phyloP scores from a whole-genome alignment of 202 grass and related monocot species.

The Panicum virgatum region DNA sequence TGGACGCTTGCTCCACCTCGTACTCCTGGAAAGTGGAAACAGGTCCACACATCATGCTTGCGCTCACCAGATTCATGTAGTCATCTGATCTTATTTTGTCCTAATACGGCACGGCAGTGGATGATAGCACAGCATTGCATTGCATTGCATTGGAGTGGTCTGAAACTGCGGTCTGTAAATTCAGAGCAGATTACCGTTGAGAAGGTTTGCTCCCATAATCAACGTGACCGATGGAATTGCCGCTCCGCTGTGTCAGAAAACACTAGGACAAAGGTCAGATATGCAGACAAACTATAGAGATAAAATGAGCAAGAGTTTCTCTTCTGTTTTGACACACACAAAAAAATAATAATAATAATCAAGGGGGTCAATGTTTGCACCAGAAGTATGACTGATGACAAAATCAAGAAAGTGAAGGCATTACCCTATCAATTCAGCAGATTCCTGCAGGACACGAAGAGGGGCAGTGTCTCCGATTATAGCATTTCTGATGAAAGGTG shows the following conservation, averaged over 20 bases:
- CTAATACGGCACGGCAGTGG: too few species aligned
- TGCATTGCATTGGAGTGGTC: background rate
- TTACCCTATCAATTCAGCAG: slow-evolving; percentile 78
- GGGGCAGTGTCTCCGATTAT: slow-evolving; percentile 65
- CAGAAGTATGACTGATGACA: background rate
- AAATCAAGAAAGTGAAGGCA: background rate
- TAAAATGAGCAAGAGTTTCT: background rate
- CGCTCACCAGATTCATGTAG: background rate
- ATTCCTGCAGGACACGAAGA: slow-evolving; percentile 77
- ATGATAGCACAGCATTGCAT: background rate
- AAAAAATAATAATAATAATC: too few species aligned
- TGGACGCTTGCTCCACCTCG: slow-evolving; percentile 50
- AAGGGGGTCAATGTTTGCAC: background rate
- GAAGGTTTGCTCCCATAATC: slow-evolving; percentile 95
- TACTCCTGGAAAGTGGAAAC: slow-evolving; percentile 60
- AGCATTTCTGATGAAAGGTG: slow-evolving; percentile 61
- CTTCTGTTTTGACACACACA: background rate
- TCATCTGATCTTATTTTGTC: too few species aligned
- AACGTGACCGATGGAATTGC: slow-evolving; percentile 75
- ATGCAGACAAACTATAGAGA: background rate
- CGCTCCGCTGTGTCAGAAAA: slow-evolving; percentile 49
- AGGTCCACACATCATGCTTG: background rate
- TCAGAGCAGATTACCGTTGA: slow-evolving; percentile 48
- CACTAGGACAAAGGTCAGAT: background rate
- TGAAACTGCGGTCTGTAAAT: background rate